Base-by-base conservation (phyloP, 805 yeast species). In the Metschnikowia peoriensis region DNA sequence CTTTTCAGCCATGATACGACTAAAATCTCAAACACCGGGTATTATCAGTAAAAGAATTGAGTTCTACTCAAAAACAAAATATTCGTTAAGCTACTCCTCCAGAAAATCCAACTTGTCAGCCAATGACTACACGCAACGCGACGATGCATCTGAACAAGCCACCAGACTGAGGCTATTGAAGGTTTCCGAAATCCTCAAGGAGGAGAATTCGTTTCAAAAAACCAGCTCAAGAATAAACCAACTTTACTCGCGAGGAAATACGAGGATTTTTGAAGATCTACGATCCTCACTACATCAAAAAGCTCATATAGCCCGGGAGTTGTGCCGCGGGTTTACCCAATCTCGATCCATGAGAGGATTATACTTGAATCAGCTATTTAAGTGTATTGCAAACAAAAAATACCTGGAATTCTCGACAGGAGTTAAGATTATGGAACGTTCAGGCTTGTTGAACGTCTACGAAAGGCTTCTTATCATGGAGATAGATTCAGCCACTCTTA, bases 301-400 rank as follows among this genome's bases (percentile, higher is more conserved):
- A 4, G 28, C 27, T n/a, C 37, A 43, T n/a, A 41, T 50, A 27
- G 46, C 28, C 29, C 41, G 8, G 29, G 49, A 41, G 17, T 22
- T 50, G 28, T 44, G 52, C 41, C 52, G 52, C 8, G 52, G 52
- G 5, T 50, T 44, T 17, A 17, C 44, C n/a, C 52, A 44, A 35
- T 50, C 52, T 37, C 40, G 46, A 35, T 44, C 52, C 1, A 50
- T 50, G 52, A 40, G 49, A 32, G 52, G 28, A 14, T 41, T 50
- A 22, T 45, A 28, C 29, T 41, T 50, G 46, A 46, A 50, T 7
- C 48, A 50, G 41, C 34, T 50, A 10, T 45, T 38, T 28, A 44
- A 15, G 14, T 44, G 52, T 17, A 44, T 50, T 14, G 37, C n/a
- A 6, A 27, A 32, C 14, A 12, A 41, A 28, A 28, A 50, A 5